Conservation (phyloP, 208 protist species). For the Histomonas meleagridis region DNA sequence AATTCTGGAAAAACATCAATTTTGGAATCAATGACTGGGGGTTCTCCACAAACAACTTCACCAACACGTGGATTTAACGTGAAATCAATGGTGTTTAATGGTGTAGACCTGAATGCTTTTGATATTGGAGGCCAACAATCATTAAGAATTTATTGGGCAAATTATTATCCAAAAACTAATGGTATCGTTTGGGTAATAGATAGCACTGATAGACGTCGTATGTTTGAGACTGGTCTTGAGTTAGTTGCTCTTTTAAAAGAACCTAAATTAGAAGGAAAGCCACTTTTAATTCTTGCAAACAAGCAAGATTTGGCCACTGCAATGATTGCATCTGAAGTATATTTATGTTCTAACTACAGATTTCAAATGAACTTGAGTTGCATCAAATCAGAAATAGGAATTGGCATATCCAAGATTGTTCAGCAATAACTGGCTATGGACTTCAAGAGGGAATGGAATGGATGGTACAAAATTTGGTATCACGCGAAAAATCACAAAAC, state of each 20-base stretch:
- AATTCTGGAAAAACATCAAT: slow-evolving; percentile 78
- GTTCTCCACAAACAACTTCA: slow-evolving; percentile 70
- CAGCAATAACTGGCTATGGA: slow-evolving; percentile 47
- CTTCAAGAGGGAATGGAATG: slow-evolving; percentile 43
- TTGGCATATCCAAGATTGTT: slow-evolving; percentile 48
- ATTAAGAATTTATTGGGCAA: slow-evolving; percentile 80
- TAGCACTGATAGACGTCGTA: slow-evolving; percentile 59
- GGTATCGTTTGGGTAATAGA: slow-evolving; percentile 53
- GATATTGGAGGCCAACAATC: slow-evolving; percentile 74
- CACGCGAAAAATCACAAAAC: no score
- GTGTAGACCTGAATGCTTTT: slow-evolving; percentile 82
- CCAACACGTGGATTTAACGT: slow-evolving; percentile 91
- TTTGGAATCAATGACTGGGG: slow-evolving; percentile 71
- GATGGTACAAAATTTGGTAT: neutral
- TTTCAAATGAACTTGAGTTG: neutral
- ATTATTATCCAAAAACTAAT: slow-evolving; percentile 81
- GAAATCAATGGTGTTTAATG: slow-evolving; percentile 68
- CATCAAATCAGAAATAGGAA: slow-evolving; percentile 32
- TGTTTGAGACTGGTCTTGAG: slow-evolving; percentile 73
- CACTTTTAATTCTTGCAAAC: slow-evolving; percentile 84
- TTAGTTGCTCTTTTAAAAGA: slow-evolving; percentile 72
- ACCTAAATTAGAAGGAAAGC: slow-evolving; percentile 71
- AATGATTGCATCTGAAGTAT: neutral
- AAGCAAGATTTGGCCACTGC: slow-evolving; percentile 83
- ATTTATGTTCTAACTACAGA: slow-evolving; percentile 41